These are phyloP conservation scores for Backusella westeae DNA, from an alignment of 192 early-diverging fungal genomes.

Conservation along the genomic window DNA sequence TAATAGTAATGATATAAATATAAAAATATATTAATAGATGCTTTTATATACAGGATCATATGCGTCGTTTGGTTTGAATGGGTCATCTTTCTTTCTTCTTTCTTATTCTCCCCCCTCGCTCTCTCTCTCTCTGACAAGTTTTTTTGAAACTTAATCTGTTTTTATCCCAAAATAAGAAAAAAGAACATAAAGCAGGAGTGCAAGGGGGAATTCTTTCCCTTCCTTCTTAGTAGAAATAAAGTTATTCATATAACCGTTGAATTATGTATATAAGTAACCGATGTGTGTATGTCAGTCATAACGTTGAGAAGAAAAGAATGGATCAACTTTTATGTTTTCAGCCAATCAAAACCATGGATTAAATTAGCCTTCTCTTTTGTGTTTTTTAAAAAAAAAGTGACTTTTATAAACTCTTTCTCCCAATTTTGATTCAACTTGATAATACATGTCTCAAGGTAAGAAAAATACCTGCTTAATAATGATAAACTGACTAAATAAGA, in stretches of 20 bases:
- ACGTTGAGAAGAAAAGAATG: neutral
- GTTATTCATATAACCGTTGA: neutral
- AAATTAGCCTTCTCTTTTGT: neutral
- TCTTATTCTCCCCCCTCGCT: neutral
- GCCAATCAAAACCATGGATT: neutral
- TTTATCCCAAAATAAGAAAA: neutral
- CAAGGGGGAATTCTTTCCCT: neutral
- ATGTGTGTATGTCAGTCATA: neutral
- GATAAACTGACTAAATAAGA: neutral
- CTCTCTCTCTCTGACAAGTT: neutral
- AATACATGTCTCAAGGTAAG: conserved; percentile 1
- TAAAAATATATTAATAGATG: neutral
- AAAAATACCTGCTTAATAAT: neutral
- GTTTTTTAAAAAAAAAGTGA: neutral
- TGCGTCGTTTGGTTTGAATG: conserved; percentile 2
- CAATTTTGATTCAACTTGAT: neutral
- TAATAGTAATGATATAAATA: neutral
- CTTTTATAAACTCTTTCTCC: neutral
- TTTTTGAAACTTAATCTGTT: neutral
- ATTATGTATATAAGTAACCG: neutral
- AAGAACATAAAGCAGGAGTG: neutral
- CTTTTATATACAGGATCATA: neutral
- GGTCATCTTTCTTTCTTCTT: neutral
- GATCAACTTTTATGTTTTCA: neutral
- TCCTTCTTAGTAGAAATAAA: neutral